Evolutionary conservation across 179 eudicot species (phyloP).

Genomic region (Patellifolia procumbens): DNA sequence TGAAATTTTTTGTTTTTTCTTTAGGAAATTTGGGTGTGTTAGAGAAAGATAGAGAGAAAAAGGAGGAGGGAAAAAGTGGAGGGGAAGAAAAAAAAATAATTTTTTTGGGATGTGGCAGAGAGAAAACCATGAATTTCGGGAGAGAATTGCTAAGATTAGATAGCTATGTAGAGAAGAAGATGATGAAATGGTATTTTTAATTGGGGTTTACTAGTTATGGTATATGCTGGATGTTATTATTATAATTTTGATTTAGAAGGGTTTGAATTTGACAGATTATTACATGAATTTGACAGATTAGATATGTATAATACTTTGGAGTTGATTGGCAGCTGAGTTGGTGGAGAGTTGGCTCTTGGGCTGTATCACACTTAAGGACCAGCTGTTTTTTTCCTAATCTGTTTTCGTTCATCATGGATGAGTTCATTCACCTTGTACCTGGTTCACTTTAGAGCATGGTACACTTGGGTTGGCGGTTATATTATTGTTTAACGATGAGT

Average conservation of each 20-base stretch:
- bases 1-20: not conserved
- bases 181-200: not conserved
- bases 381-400: not conserved
- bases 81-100: not conserved
- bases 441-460: too few species aligned
- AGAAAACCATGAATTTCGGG: slow-evolving; percentile 21
- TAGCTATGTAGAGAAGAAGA: not conserved
- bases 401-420: not conserved
- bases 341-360: slow-evolving; percentile 15
- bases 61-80: not conserved
- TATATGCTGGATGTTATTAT: slow-evolving; percentile 17
- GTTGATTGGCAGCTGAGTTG: slow-evolving; percentile 15
- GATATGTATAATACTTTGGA: not conserved
- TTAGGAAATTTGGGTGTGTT: not conserved
- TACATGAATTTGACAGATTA: slow-evolving; percentile 1
- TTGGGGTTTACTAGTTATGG: not conserved
- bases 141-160: not conserved
- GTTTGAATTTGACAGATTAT: too few species aligned
- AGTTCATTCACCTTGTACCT: too few species aligned
- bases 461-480: too few species aligned
- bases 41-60: not conserved
- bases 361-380: slow-evolving; percentile 12
- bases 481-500: too few species aligned
- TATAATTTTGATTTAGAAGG: too few species aligned
- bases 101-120: not conserved